A percentile compares a stretch with the other conserved stretches of the same genome.
Evolutionary conservation across 225 moss, liverwort and hornwort species (phyloP).

Genomic region (Bryoerythrophyllum caledonicum): DNA sequence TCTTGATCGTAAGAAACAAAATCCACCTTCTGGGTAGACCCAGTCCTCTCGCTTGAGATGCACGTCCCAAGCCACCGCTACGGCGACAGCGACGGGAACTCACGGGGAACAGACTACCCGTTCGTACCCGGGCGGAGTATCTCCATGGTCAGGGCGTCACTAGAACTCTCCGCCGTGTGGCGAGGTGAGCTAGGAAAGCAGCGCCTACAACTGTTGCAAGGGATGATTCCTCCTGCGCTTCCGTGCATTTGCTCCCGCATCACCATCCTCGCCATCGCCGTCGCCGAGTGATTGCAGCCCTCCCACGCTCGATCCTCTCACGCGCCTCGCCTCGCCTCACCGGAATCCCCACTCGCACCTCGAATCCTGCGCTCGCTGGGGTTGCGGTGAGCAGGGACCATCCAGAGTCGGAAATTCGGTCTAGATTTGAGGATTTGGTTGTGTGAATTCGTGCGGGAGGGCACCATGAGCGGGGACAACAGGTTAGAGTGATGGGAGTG

Average conservation of each 20-base stretch:
- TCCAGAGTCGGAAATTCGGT: no score
- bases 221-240: constrained; percentile 39
- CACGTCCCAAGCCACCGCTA: neutral
- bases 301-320: neutral
- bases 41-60: no score
- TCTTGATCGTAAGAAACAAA: no score
- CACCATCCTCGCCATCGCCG: constrained; percentile 10
- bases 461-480: constrained; percentile 66
- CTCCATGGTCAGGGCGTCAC: neutral
- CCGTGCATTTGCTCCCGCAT: constrained; percentile 6
- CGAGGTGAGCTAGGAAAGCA: neutral
- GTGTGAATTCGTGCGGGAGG: constrained; percentile 8
- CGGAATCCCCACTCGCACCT: neutral
- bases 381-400: no score
- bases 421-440: no score
- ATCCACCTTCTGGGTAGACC: no score
- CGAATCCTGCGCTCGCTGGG: no score
- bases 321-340: neutral
- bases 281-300: constrained; percentile 8
- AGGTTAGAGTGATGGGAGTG: constrained; percentile 58
- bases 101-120: neutral
- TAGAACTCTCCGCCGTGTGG: constrained; percentile 25
- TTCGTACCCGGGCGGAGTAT: neutral
- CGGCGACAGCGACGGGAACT: neutral
- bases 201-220: constrained; percentile 7